Percentiles rank a stretch among this genome's conserved stretches.
Evolutionary conservation across 352 stramenopile genomes (phyloP).

Genomic region (Phytopythium delawarense): DNA sequence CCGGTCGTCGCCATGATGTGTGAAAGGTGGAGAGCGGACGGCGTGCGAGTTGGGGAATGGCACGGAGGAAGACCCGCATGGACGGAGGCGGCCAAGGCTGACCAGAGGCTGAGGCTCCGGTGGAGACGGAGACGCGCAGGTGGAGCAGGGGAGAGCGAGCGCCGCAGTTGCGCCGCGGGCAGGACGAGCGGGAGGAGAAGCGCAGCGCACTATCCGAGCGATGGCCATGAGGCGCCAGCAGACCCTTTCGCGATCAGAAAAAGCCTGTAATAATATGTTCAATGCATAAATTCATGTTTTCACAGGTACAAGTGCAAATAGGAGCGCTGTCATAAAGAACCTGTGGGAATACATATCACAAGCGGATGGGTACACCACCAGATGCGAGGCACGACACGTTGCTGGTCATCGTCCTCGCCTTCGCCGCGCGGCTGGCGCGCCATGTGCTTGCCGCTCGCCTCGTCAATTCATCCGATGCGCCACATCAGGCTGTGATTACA

Average conservation of each 20-base stretch:
- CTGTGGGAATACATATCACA: not conserved
- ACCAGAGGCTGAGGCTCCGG: not conserved
- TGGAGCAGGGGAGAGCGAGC: slow-evolving; percentile 1
- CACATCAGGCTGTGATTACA: not conserved
- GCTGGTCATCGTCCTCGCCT: not conserved
- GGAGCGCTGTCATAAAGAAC: not conserved
- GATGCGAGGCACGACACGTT: slow-evolving; percentile 1
- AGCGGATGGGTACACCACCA: not conserved
- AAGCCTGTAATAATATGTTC: not conserved
- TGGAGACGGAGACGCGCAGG: not conserved
- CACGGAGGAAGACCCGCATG: not conserved
- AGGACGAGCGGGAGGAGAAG: slow-evolving; percentile 2
- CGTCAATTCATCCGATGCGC: not conserved
- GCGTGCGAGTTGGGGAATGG: slow-evolving; percentile 2
- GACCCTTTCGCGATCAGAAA: slow-evolving; percentile 2
- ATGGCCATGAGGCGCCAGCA: not conserved
- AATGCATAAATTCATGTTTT: not conserved
- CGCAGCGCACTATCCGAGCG: not conserved
- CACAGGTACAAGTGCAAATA: too few relatives aligned
- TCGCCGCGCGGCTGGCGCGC: not conserved
- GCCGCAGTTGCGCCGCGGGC: slow-evolving; percentile 1
- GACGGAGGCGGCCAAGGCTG: not conserved
- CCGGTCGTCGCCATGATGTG: slow-evolving; percentile 35
- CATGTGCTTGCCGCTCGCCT: not conserved
- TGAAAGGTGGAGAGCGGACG: not conserved